Conservation (phyloP, 176 grass and related monocot genomes). For the Aegilops umbellulata region DNA sequence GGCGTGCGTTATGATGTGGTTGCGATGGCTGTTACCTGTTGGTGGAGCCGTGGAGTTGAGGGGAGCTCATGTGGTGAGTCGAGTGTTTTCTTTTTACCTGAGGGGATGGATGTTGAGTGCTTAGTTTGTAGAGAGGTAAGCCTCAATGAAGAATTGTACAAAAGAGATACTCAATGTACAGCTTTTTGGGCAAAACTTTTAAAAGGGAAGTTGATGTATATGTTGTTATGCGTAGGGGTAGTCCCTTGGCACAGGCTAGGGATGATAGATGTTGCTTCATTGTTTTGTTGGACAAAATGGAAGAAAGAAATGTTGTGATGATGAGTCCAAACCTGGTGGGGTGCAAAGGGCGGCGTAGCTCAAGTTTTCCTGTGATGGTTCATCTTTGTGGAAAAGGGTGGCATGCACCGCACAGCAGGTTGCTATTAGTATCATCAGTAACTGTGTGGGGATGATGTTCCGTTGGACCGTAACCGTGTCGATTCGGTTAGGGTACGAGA, state of each 20-base stretch:
- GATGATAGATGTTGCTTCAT: conserved; percentile 23
- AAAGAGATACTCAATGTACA: conserved; percentile 27
- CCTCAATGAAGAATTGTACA: conserved; percentile 41
- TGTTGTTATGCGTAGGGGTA: conserved; percentile 21
- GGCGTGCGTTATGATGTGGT: not conserved
- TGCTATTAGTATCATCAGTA: not conserved
- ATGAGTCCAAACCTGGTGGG: not conserved
- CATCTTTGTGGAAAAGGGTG: not conserved
- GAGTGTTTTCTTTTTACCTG: conserved; percentile 7
- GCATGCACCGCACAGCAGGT: not conserved
- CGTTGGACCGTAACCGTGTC: not conserved
- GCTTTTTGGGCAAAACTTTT: not conserved
- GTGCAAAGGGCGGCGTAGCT: not conserved
- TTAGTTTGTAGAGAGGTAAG: conserved; percentile 41
- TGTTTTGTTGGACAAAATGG: conserved; percentile 16
- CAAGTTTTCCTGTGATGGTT: not conserved
- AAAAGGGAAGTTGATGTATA: conserved; percentile 15
- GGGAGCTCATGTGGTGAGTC: not conserved
- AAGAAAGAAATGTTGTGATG: not conserved
- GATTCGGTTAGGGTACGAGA: not conserved
- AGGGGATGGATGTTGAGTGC: not conserved
- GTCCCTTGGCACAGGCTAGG: conserved; percentile 40
- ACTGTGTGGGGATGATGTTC: not conserved
- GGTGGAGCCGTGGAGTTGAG: conserved; percentile 18
- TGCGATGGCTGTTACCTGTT: not conserved